Conservation (phyloP, 2,329 filamentous ascomycete genomes). For the Verticillium longisporum region DNA sequence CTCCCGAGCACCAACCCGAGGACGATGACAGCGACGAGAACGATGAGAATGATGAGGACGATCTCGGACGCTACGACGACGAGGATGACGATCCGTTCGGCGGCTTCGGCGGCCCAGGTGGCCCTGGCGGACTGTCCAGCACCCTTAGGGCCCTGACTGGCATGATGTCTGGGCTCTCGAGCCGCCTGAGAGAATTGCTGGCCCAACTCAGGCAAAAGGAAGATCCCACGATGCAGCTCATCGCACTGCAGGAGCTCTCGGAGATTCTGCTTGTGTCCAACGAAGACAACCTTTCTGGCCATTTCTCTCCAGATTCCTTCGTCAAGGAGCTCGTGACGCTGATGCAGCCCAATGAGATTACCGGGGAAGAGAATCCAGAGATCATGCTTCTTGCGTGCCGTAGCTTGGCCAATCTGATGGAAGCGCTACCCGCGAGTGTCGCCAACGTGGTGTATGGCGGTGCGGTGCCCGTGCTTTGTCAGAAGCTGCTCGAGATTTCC, state of each 20-base stretch:
- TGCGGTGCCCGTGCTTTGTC: conserved; percentile 88
- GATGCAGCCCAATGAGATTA: conserved; percentile 84
- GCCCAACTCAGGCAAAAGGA: conserved; percentile 74
- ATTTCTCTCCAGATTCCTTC: conserved; percentile 90
- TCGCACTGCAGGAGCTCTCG: conserved; percentile 87
- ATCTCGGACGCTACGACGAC: conserved; percentile 43
- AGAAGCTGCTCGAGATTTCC: conserved; percentile 90
- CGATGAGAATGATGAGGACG: conserved; percentile 49
- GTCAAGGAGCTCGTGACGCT: conserved; percentile 88
- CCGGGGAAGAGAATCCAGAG: conserved; percentile 83
- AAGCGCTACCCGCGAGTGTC: conserved; percentile 85
- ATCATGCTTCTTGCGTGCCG: conserved; percentile 96
- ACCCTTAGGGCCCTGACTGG: conserved; percentile 83
- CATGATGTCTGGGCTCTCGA: conserved; percentile 87
- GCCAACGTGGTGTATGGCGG: conserved; percentile 97
- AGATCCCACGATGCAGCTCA: conserved; percentile 79
- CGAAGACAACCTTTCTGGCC: conserved; percentile 90
- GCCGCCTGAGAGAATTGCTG: conserved; percentile 71
- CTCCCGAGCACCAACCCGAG: conserved; percentile 23
- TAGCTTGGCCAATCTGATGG: conserved; percentile 95
- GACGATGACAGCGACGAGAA: conserved; percentile 35
- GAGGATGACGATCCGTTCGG: conserved; percentile 60
- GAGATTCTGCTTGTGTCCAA: conserved; percentile 92
- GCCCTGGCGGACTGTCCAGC: conserved; percentile 61
- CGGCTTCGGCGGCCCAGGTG: conserved; percentile 60